Evolutionary conservation across 208 protist genomes (phyloP).

Genomic region (Sergeia podlipaevii): DNA sequence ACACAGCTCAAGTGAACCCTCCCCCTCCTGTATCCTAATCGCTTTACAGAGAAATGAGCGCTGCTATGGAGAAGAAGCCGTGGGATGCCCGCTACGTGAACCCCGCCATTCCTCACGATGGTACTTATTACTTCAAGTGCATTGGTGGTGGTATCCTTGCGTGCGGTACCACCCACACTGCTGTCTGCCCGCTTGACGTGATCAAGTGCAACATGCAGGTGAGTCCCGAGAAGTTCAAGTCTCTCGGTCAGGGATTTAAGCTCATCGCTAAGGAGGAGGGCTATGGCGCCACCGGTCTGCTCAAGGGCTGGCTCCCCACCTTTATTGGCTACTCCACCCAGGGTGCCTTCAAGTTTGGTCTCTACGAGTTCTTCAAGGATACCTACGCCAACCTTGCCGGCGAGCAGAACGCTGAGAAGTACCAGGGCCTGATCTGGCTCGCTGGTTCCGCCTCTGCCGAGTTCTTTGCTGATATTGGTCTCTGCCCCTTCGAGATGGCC

Average conservation of each 20-base stretch:
- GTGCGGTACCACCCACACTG: slow-evolving; percentile 85
- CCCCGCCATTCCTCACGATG: slow-evolving; percentile 27
- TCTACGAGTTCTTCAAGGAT: slow-evolving; percentile 89
- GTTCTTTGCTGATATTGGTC: slow-evolving; percentile 88
- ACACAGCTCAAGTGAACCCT: no score
- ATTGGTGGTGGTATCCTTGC: slow-evolving; percentile 70
- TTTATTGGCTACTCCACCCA: slow-evolving; percentile 79
- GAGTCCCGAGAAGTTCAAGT: slow-evolving; percentile 52
- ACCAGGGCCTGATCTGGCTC: slow-evolving; percentile 57
- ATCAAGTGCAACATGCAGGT: slow-evolving; percentile 90
- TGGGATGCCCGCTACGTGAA: slow-evolving; percentile 33
- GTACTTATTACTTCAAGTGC: slow-evolving; percentile 75
- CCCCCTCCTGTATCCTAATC: not conserved
- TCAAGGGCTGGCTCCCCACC: slow-evolving; percentile 76
- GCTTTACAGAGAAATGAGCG: no score
- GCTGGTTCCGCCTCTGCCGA: slow-evolving; percentile 81
- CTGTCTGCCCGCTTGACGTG: slow-evolving; percentile 86
- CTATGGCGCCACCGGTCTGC: slow-evolving; percentile 44
- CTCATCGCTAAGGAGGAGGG: slow-evolving; percentile 36
- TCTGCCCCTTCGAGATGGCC: slow-evolving; percentile 87
- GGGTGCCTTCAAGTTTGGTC: slow-evolving; percentile 85
- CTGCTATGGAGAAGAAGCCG: slow-evolving; percentile 6
- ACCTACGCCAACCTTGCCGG: slow-evolving; percentile 53
- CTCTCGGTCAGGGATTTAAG: slow-evolving; percentile 29
- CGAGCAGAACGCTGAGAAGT: slow-evolving; percentile 49